Evolutionary conservation across 306 rosid genomes (phyloP).

Genomic region (Arachis hypogaea): DNA sequence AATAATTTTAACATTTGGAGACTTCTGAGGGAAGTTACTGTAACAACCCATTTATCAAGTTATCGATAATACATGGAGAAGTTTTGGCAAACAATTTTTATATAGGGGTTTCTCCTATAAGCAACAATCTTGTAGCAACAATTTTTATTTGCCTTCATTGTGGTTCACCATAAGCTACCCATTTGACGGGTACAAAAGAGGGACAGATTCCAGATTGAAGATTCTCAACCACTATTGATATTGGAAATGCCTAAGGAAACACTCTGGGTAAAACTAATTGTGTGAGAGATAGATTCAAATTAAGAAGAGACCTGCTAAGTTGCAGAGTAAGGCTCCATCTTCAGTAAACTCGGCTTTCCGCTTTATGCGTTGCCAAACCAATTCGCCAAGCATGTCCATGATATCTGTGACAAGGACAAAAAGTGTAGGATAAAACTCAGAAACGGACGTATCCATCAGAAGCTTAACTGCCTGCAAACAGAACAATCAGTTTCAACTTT

Average conservation of each 20-base stretch:
- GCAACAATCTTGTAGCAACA: too few relatives aligned
- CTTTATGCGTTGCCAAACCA: slow-evolving; percentile 95
- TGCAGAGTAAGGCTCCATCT: slow-evolving; percentile 61
- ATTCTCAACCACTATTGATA: slow-evolving; percentile 10
- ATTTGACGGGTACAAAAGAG: slow-evolving; percentile 6
- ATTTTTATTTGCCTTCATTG: too few relatives aligned
- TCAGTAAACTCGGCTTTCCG: slow-evolving; percentile 82
- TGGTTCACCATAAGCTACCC: neutral
- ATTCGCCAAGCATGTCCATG: slow-evolving; percentile 88
- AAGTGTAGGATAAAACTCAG: slow-evolving; percentile 86
- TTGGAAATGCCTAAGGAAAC: slow-evolving; percentile 21
- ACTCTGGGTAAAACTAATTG: slow-evolving; percentile 16
- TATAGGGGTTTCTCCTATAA: too few relatives aligned
- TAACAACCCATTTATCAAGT: neutral
- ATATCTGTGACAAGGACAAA: slow-evolving; percentile 88
- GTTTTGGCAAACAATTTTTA: too few relatives aligned
- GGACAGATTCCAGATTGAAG: slow-evolving; percentile 9
- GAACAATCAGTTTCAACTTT: slow-evolving; percentile 39
- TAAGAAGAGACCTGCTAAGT: slow-evolving; percentile 66
- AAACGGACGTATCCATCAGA: slow-evolving; percentile 84
- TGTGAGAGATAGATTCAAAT: slow-evolving; percentile 28
- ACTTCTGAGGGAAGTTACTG: slow-evolving; percentile 14
- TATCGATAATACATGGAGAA: neutral
- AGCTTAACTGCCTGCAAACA: slow-evolving; percentile 87
- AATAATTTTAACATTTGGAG: slow-evolving; percentile 17